Conservation (phyloP, 2,329 filamentous ascomycete species). For the Immersiporthe knoxdaviesiana region DNA sequence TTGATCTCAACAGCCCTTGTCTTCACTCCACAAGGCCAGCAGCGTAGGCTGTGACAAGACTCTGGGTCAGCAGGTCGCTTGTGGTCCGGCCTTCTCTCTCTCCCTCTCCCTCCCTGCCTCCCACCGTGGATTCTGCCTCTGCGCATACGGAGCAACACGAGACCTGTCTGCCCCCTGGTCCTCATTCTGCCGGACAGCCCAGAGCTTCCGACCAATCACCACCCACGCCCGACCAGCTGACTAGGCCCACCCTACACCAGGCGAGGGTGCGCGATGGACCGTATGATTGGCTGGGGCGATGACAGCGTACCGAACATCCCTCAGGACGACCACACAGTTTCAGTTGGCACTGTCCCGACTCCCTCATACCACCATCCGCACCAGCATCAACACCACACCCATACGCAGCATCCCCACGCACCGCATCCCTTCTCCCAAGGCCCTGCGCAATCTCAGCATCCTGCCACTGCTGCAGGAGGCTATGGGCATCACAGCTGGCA, state of each 20-base stretch:
- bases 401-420: slow-evolving; percentile 24
- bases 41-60: not conserved
- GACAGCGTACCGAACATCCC: slow-evolving; percentile 29
- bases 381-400: slow-evolving; percentile 20
- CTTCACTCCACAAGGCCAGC: slow-evolving; percentile 12
- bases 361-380: slow-evolving; percentile 23
- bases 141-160: slow-evolving; percentile 13
- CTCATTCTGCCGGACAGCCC: slow-evolving; percentile 9
- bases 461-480: slow-evolving; percentile 28
- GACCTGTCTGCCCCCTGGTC: slow-evolving; percentile 1
- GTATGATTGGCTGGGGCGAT: slow-evolving; percentile 30
- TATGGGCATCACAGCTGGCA: slow-evolving; percentile 30
- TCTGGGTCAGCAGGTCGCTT: not conserved
- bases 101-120: not conserved
- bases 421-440: slow-evolving; percentile 28
- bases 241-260: slow-evolving; percentile 25
- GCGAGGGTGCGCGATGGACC: slow-evolving; percentile 28
- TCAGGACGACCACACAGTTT: slow-evolving; percentile 31
- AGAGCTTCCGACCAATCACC: slow-evolving; percentile 27
- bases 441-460: slow-evolving; percentile 30
- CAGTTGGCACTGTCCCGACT: slow-evolving; percentile 30
- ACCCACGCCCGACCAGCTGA: slow-evolving; percentile 20
- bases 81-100: not conserved
- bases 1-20: slow-evolving; percentile 20
- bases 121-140: slow-evolving; percentile 12